Evolutionary conservation across 495 filamentous ascomycete species (phyloP), one percentile per base, ranked within the genome.

Genomic region (Daldinia childiae): DNA sequence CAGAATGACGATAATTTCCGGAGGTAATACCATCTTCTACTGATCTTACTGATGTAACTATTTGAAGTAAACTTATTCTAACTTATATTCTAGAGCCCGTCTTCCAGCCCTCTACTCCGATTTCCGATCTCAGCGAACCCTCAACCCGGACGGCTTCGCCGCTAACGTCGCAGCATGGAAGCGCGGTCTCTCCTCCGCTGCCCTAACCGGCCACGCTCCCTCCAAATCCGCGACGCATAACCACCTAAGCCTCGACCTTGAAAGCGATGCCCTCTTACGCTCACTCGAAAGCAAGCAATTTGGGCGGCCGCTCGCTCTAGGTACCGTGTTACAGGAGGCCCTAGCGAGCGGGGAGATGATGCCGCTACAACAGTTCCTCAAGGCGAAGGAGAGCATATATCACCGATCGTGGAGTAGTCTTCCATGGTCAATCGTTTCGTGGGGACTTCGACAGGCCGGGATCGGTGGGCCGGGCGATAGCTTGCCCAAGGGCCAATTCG

Each of bases 61-160:
- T 61, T 30, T 27, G 9, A 56, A 24, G 39, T 11, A 58, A 39
- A 45, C 14, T 12, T 50, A 34, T 48, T 51, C 39, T 67, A 39
- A 45, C 17, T 7, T 11, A 50, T 36, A 26, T 21, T 24, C 52
- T 66, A 95, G 91, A 80, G 88, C 90, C 67, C 93, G 95, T 43
- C 89, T 98, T 4, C 91, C 93, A 6, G 94, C 94, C 14, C 88
- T 99, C 58, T 99, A 97, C 82, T 97, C 94, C 63, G 96, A 98
- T 79, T 98, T 99, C 79, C 82, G 87, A 4, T 77, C 85, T 38
- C 93, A 95, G 68, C 87, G 86, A 66, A 88, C 87, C 60, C 90
- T 91, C 34, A 99, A 99, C 76, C 94, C 94, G 0, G 93, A 96
- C 74, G 95, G 94, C 68, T 99, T 94, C 82, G 80, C 85, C 30